Conservation (phyloP, 2,329 filamentous ascomycete species). For the Microdochium bolleyi region DNA sequence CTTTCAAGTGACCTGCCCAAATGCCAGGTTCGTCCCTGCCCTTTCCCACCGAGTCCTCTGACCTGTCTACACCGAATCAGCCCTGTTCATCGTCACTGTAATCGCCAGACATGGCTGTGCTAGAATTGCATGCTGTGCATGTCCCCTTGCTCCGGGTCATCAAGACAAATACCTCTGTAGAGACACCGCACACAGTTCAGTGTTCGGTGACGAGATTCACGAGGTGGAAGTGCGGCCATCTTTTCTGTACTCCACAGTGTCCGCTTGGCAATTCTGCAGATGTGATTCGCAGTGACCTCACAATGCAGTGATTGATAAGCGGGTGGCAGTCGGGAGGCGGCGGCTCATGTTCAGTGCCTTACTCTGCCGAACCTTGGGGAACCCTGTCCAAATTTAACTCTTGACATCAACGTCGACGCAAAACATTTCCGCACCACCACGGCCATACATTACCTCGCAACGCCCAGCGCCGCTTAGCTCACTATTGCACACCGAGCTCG, state of each 20-base stretch:
- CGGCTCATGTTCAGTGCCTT: background rate
- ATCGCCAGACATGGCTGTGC: no score
- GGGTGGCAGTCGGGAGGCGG: background rate
- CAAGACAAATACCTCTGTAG: no score
- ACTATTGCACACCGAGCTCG: background rate
- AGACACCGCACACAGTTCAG: no score
- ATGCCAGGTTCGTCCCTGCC: no score
- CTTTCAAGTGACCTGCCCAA: no score
- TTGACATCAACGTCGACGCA: background rate
- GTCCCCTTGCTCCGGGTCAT: no score
- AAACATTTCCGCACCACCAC: background rate
- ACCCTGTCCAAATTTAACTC: background rate
- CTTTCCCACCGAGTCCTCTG: no score
- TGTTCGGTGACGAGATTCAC: no score
- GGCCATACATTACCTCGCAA: background rate
- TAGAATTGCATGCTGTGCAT: no score
- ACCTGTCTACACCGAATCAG: no score
- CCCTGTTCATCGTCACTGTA: no score
- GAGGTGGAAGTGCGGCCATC: no score
- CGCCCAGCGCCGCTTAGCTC: background rate
- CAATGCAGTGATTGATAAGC: background rate
- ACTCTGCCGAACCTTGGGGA: background rate
- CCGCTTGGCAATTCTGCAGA: background rate
- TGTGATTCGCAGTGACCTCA: background rate
- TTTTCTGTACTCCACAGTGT: background rate